Evolutionary conservation across 108 stramenopile genomes (phyloP).

Genomic region (Discostella stelligeroides): DNA sequence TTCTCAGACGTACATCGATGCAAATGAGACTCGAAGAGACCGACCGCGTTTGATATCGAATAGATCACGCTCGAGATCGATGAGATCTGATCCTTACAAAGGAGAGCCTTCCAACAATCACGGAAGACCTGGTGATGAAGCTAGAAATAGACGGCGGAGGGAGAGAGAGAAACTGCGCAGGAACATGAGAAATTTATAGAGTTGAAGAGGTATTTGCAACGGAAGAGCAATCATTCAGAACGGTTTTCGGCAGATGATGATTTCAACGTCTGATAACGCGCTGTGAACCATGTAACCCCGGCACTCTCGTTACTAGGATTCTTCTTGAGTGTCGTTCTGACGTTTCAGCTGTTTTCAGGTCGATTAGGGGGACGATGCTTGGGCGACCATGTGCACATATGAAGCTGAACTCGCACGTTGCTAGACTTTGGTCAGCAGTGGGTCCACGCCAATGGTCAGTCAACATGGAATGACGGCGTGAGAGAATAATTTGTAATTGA

Average conservation of each 20-base stretch:
- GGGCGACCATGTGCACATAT: constrained; percentile 51
- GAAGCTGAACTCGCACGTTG: constrained; percentile 44
- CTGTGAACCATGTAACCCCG: background rate
- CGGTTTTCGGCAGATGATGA: too few species aligned
- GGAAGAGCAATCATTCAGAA: too few species aligned
- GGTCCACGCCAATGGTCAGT: too few species aligned
- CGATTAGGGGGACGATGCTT: constrained; percentile 17
- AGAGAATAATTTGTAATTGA: too few species aligned
- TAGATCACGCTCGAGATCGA: constrained; percentile 14
- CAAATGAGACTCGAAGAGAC: background rate
- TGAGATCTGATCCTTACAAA: background rate
- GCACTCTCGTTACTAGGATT: background rate
- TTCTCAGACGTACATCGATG: background rate
- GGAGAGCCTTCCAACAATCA: background rate
- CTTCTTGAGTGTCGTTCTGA: background rate
- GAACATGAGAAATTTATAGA: background rate
- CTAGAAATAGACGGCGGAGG: constrained; percentile 7
- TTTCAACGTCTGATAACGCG: background rate
- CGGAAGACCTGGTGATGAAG: constrained; percentile 14
- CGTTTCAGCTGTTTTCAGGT: constrained; percentile 11
- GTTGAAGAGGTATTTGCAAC: too few species aligned
- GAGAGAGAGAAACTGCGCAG: constrained; percentile 17
- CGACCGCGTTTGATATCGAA: constrained; percentile 10
- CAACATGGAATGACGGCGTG: too few species aligned
- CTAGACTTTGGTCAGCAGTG: background rate